Evolutionary conservation across 2,329 filamentous ascomycete species (phyloP).

Genomic region (Arthrobotrys pseudoclavata): DNA sequence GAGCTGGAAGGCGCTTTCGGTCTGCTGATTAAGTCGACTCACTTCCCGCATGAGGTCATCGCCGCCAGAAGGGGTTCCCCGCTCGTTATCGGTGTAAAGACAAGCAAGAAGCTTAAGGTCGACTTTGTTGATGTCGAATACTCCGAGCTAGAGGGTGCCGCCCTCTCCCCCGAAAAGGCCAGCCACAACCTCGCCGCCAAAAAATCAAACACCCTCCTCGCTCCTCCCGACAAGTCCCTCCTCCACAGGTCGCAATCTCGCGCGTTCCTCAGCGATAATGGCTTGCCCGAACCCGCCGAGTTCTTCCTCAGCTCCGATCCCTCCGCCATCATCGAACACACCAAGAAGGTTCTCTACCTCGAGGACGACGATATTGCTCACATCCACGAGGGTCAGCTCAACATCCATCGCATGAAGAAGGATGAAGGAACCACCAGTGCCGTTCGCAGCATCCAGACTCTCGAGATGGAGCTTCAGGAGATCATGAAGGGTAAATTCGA

Average conservation of each 20-base stretch:
- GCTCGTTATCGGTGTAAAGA: constrained; percentile 95
- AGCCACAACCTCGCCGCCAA: constrained; percentile 97
- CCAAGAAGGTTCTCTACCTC: constrained; percentile 99
- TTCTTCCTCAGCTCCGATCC: constrained; percentile 99
- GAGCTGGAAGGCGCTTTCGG: constrained; percentile 98
- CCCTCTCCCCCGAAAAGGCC: constrained; percentile 88
- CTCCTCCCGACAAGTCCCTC: constrained; percentile 95
- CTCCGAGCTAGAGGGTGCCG: constrained; percentile 79
- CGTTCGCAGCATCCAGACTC: constrained; percentile 96
- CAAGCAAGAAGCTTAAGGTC: constrained; percentile 99
- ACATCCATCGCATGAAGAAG: constrained; percentile 98
- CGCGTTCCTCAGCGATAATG: constrained; percentile 98
- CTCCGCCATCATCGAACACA: constrained; percentile 98
- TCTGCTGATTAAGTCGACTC: constrained; percentile 96
- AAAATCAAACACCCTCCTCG: constrained; percentile 82
- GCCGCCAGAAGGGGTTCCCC: constrained; percentile 98
- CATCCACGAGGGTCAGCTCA: constrained; percentile 98
- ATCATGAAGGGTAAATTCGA: constrained; percentile 99
- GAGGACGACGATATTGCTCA: constrained; percentile 99
- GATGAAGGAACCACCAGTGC: constrained; percentile 91
- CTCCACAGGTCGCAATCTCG: constrained; percentile 98
- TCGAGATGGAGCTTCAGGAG: constrained; percentile 98
- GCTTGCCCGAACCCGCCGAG: constrained; percentile 96
- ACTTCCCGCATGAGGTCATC: constrained; percentile 98
- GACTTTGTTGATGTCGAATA: constrained; percentile 99